Evolutionary conservation across 768 basidiomycete genomes (phyloP), one percentile per base, ranked within the genome.

Genomic region (Russula olivacea): DNA sequence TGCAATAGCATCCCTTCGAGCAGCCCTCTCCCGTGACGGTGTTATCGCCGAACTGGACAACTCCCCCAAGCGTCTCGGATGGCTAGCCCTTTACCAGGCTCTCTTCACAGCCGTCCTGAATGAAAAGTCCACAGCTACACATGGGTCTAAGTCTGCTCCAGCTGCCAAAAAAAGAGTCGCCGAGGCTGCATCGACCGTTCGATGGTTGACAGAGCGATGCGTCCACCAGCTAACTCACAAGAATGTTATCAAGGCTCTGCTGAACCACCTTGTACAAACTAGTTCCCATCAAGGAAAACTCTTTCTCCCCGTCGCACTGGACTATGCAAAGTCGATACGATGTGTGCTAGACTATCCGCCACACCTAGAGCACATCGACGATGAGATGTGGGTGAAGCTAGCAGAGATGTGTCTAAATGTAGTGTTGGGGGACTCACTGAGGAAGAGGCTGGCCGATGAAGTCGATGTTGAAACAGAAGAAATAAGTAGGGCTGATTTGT

Each of bases 291-390:
- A 78, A 23, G 77, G 79, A 41, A 71, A 77, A 40, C 75, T 97
- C 15, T 79, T 87, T 63, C 70, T 76, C 4, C 83, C 86, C 0
- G 79, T 93, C 4, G 85, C 90, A 12, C 74, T 91, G 65, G 85
- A 95, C 72, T 95, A 93, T 72, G 78, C 88, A 60, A 95, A 95
- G 71, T 80, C 88, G 0, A 76, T 97, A 54, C 82, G 82, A 59
- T 77, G 76, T 61, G 70, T 98, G 10, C 75, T 91, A 56, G 76
- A 76, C 61, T 87, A 84, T 72, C 71, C 76, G 3, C 87, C 92
- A 3, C 94, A 98, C 74, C 77, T 95, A 59, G 89, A 95, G 49
- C 84, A 88, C 68, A 69, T 95, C 56, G 83, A 83, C 11, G 76
- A 80, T 40, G 75, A 76, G 1, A 74, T 68, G 36, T 98, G 96